These are phyloP conservation scores for Diaporthe sp. DNA, from an alignment of 2,329 filamentous ascomycete genomes.

Conservation along the genomic window DNA sequence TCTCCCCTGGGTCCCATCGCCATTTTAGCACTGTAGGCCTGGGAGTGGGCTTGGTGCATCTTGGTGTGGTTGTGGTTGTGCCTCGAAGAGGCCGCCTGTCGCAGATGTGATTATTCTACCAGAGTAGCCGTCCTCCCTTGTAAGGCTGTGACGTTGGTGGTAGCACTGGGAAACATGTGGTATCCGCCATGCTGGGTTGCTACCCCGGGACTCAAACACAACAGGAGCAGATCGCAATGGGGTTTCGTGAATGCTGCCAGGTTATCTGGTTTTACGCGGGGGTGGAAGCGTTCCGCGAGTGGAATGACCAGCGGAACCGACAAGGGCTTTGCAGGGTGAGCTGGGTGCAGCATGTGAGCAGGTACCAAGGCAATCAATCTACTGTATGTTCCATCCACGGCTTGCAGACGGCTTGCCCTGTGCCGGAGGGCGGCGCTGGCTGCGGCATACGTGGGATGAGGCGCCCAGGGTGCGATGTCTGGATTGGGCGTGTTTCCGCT, in stretches of 20 bases:
- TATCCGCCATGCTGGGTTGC: constrained; percentile 30
- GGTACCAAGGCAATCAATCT: background rate
- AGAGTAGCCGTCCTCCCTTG: background rate
- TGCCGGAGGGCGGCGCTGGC: constrained; percentile 17
- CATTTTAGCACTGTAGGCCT: constrained; percentile 10
- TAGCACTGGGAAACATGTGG: constrained; percentile 13
- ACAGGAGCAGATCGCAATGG: constrained; percentile 6
- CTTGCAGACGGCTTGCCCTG: constrained; percentile 12
- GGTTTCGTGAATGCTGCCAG: background rate
- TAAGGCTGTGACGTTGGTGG: constrained; percentile 23
- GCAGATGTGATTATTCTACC: background rate
- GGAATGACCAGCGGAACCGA: background rate
- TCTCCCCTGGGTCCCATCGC: constrained; percentile 26
- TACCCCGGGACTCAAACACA: constrained; percentile 2
- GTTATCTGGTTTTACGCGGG: constrained; percentile 1
- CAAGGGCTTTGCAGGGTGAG: constrained; percentile 6
- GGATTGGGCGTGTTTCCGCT: constrained; percentile 10
- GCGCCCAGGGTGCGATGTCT: background rate
- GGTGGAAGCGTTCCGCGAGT: constrained; percentile 20
- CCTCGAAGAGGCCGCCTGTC: constrained; percentile 17
- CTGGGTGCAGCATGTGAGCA: constrained; percentile 15
- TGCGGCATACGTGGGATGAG: constrained; percentile 24
- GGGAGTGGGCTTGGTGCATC: constrained; percentile 4
- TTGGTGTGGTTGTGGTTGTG: background rate
- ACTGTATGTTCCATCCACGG: background rate